Base-by-base conservation (phyloP, 2,329 filamentous ascomycete species). In the Colletotrichum filicis region DNA sequence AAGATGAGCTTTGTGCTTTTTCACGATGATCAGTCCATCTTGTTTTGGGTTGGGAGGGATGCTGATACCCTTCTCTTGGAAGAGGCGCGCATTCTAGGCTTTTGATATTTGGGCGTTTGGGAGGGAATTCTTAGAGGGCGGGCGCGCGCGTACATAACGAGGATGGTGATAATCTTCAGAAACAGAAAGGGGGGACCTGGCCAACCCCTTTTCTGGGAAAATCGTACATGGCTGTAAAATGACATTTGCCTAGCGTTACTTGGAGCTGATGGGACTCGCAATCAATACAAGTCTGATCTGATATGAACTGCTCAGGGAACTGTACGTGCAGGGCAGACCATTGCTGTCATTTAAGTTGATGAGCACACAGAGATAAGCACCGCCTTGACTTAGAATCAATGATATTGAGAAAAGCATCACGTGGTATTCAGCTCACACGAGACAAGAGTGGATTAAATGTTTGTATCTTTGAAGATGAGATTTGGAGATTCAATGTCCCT, bases 391-490 rank as follows among this genome's bases (percentile, higher is more conserved):
- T 3, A 8, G 3, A 24, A 7, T 7, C 8, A 55, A 14, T 14
- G 5, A 14, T 28, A 4, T 55, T 0, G 52, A 19, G 52, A 16
- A 24, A 16, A 28, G 2, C 19, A 14, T 7, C 22, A 28, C 5
- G 14, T 11, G 12, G 37, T 3, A 28, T 11, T 22, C 14, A 42
- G 5, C 8, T 46, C 32, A 56, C 62, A 57, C 19, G 12, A 42
- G 11, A 6, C 19, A 14, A 53, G 3, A 6, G 30, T 26, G 24
- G 16, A 14, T 49, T 49, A 32, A 32, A 32, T 4, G 30, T 49
- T 19, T 49, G 16, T 24, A 5, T 63, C 28, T 32, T 66, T 66
- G 28, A 74, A 74, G 73, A 66, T 59, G 69, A 69, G 73, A 74
- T 73, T 68, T 12, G 60, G 57, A 61, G 65, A 37, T 26, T 58